Percentiles rank a stretch among this genome's conserved stretches.
phyloP scores from a whole-genome alignment of 768 basidiomycete genomes.

The Boletus patriciae region DNA sequence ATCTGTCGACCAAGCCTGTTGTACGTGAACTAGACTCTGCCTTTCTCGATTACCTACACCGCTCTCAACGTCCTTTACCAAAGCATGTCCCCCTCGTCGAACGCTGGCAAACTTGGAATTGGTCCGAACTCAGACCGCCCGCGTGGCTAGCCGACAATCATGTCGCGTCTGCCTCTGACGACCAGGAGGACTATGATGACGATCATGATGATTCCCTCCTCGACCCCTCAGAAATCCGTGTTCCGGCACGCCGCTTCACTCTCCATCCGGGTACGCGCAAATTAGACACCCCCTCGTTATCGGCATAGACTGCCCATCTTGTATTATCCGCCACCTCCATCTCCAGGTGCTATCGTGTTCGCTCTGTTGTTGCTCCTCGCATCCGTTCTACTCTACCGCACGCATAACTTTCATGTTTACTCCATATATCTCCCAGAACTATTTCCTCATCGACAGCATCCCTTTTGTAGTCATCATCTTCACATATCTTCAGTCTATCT shows the following conservation, averaged over 20 bases:
- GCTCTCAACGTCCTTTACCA: conserved; percentile 24
- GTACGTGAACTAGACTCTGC: conserved; percentile 29
- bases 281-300: conserved; percentile 17
- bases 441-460: conserved; percentile 25
- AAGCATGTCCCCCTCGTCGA: conserved; percentile 27
- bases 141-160: conserved; percentile 21
- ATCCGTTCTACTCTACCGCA: conserved; percentile 27
- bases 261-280: conserved; percentile 9
- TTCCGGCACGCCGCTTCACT: conserved; percentile 13
- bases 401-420: conserved; percentile 19
- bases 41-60: conserved; percentile 25
- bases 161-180: conserved; percentile 9
- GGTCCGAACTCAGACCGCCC: conserved; percentile 35
- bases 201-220: conserved; percentile 22
- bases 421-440: conserved; percentile 13
- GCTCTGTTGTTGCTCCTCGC: conserved; percentile 21
- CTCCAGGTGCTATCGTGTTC: conserved; percentile 17
- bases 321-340: conserved; percentile 6
- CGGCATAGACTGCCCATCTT: conserved; percentile 16
- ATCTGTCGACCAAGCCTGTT: conserved; percentile 13
- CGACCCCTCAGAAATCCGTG: conserved; percentile 16
- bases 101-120: conserved; percentile 36
- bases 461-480: conserved; percentile 24
- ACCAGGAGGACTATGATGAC: conserved; percentile 28
- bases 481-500: conserved; percentile 14